Evolutionary conservation across 2,329 filamentous ascomycete species (phyloP).

Genomic region (Stagonosporopsis rhizophila): DNA sequence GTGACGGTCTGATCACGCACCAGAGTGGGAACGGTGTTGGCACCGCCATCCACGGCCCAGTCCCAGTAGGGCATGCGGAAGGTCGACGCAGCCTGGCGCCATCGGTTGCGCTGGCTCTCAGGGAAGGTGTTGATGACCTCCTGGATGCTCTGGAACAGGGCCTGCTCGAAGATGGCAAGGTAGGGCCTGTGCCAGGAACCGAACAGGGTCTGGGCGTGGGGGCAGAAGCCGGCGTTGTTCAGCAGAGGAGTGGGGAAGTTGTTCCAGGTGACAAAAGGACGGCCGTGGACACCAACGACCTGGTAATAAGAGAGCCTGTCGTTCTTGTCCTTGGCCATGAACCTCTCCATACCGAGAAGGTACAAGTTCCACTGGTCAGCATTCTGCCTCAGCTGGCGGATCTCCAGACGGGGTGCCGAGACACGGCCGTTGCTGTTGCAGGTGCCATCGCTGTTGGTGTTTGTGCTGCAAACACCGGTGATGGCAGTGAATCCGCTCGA

Average conservation of each 20-base stretch:
- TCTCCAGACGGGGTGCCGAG: conserved; percentile 64
- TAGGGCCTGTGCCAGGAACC: conserved; percentile 86
- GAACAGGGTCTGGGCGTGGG: conserved; percentile 77
- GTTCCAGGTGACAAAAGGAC: conserved; percentile 69
- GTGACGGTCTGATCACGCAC: conserved; percentile 53
- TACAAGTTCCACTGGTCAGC: conserved; percentile 77
- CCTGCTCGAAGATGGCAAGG: conserved; percentile 66
- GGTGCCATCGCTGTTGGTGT: conserved; percentile 32
- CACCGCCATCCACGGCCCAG: conserved; percentile 51
- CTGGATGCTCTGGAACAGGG: conserved; percentile 50
- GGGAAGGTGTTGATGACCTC: conserved; percentile 54
- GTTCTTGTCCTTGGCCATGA: conserved; percentile 71
- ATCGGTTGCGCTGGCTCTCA: conserved; percentile 46
- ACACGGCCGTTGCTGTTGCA: conserved; percentile 34
- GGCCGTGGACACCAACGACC: conserved; percentile 81
- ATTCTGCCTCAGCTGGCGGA: conserved; percentile 68
- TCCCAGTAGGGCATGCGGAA: conserved; percentile 59
- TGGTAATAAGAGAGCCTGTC: conserved; percentile 77
- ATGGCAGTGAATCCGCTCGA: conserved; percentile 32
- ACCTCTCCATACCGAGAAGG: conserved; percentile 74
- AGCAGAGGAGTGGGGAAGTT: conserved; percentile 48
- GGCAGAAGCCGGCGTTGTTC: conserved; percentile 73
- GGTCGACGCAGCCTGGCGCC: conserved; percentile 49
- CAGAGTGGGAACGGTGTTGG: conserved; percentile 38
- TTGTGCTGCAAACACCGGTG: conserved; percentile 38